Evolutionary conservation across 2,329 filamentous ascomycete genomes (phyloP).

Genomic region (Monascus ruber): DNA sequence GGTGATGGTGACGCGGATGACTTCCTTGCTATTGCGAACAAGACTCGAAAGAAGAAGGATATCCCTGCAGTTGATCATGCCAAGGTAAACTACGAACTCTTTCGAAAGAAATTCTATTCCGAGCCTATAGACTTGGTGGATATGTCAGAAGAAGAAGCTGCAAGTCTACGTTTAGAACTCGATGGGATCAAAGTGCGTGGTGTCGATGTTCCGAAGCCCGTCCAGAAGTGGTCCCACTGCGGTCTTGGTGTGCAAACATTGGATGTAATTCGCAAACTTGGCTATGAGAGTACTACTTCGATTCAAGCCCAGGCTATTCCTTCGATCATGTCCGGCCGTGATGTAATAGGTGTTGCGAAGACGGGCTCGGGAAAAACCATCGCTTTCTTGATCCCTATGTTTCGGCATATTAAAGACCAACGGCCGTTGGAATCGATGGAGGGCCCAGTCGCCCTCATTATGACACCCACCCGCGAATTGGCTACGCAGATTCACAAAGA

Average conservation of each 20-base stretch:
- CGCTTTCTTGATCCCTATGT: conserved; percentile 92
- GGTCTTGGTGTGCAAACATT: conserved; percentile 77
- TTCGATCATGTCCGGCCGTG: conserved; percentile 87
- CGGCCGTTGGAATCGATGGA: conserved; percentile 68
- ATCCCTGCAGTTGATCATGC: conserved; percentile 77
- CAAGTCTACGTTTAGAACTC: conserved; percentile 70
- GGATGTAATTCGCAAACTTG: conserved; percentile 69
- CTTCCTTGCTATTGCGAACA: conserved; percentile 49
- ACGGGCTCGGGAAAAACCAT: conserved; percentile 97
- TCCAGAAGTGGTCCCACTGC: conserved; percentile 94
- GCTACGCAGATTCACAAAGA: conserved; percentile 90
- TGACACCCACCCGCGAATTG: conserved; percentile 89
- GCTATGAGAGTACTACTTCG: conserved; percentile 79
- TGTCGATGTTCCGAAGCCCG: conserved; percentile 79
- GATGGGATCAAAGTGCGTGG: conserved; percentile 93
- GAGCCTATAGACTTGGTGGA: conserved; percentile 74
- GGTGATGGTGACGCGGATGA: conserved; percentile 52
- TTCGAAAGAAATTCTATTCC: conserved; percentile 90
- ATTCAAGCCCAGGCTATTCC: conserved; percentile 95
- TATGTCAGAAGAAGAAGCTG: conserved; percentile 75
- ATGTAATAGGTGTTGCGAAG: conserved; percentile 93
- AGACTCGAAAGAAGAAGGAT: conserved; percentile 84
- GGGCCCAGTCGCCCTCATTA: conserved; percentile 76
- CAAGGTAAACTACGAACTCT: conserved; percentile 73
- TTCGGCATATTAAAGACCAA: conserved; percentile 94